Conservation (phyloP, 2,329 filamentous ascomycete genomes). For the Colletotrichum graminicola region DNA sequence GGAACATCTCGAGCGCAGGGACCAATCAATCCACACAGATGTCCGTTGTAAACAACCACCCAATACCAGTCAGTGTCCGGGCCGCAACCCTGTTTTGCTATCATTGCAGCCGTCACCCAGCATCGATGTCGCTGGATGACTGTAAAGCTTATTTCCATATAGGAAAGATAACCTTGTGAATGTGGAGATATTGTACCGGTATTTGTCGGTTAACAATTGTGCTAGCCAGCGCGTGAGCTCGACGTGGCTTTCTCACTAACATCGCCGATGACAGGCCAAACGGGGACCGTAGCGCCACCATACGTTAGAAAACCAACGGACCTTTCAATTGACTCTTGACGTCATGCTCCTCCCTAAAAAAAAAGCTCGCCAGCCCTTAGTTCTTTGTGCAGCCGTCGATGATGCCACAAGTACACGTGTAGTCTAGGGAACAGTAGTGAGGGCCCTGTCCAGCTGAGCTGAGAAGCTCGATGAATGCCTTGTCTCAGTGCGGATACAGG, state of each 20-base stretch:
- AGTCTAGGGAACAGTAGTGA: constrained; percentile 1
- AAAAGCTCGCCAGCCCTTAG: constrained; percentile 28
- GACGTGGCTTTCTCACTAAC: background rate
- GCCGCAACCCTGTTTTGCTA: constrained; percentile 17
- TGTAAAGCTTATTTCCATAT: constrained; percentile 22
- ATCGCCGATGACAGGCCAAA: constrained; percentile 3
- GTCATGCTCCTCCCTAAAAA: constrained; percentile 24
- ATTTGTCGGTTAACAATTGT: background rate
- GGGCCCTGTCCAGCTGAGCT: background rate
- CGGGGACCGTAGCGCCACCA: constrained; percentile 27
- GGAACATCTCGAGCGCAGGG: background rate
- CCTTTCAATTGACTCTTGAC: constrained; percentile 25
- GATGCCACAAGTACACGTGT: constrained; percentile 8
- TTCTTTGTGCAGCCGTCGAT: constrained; percentile 12
- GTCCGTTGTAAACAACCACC: background rate
- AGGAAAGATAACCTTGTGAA: constrained; percentile 28
- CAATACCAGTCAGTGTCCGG: background rate
- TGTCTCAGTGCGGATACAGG: background rate
- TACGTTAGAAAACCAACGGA: constrained; percentile 31
- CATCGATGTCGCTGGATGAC: background rate
- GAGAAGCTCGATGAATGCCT: background rate
- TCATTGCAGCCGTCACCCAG: constrained; percentile 23
- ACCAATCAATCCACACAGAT: background rate
- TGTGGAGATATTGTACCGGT: background rate
- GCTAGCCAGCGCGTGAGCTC: background rate